A percentile compares a stretch with the other conserved stretches of the same genome.
phyloP scores from a whole-genome alignment of 164 flowering plant species.

The Cinnamomum chago region DNA sequence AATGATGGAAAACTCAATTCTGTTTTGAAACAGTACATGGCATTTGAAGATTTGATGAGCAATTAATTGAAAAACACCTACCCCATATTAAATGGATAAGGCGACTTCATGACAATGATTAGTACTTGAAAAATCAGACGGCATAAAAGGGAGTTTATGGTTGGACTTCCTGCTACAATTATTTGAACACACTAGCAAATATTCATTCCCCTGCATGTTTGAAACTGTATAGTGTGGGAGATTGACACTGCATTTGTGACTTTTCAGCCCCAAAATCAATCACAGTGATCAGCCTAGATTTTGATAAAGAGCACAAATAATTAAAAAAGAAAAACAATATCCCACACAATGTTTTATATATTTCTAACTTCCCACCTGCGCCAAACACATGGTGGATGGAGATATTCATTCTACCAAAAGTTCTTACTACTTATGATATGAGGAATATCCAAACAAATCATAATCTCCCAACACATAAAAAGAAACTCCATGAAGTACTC shows the following conservation, averaged over 20 bases:
- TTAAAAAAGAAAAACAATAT: too few relatives aligned
- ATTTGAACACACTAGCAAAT: neutral
- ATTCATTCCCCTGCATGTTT: too few relatives aligned
- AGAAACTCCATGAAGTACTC: neutral
- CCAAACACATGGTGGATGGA: neutral
- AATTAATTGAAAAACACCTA: too few relatives aligned
- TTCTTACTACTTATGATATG: neutral
- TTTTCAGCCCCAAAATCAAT: neutral
- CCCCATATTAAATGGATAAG: too few relatives aligned
- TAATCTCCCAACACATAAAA: neutral
- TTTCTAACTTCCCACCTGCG: neutral
- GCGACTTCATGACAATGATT: too few relatives aligned
- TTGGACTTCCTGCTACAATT: neutral
- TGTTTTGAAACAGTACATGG: neutral
- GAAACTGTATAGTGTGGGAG: neutral
- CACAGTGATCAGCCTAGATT: neutral
- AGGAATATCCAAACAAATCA: neutral
- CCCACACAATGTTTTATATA: neutral
- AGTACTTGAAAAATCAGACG: neutral
- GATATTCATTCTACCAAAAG: neutral
- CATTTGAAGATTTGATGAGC: neutral
- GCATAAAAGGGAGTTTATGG: neutral
- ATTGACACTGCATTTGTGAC: neutral
- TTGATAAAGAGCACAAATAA: neutral
- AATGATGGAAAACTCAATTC: neutral